phyloP scores from a whole-genome alignment of 2,329 filamentous ascomycete genomes.

The Venturiaceae sp. region DNA sequence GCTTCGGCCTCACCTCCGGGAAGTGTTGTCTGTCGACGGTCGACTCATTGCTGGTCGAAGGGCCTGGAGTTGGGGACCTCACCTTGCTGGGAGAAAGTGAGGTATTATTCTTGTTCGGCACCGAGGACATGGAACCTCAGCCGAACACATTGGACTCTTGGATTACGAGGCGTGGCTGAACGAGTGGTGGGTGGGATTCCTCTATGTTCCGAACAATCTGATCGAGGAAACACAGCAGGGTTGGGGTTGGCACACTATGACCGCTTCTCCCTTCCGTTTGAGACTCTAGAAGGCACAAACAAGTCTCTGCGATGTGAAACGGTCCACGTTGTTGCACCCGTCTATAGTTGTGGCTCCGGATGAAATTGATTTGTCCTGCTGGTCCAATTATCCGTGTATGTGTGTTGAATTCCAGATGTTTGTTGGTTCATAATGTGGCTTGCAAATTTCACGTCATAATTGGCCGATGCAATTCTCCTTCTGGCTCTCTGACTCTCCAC shows the following conservation, averaged over 20 bases:
- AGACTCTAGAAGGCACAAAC: not conserved
- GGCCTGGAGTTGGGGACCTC: conserved; percentile 13
- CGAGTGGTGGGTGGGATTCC: conserved; percentile 3
- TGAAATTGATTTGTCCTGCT: too few species aligned
- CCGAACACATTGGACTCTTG: conserved; percentile 26
- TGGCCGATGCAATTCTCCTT: not conserved
- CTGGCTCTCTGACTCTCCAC: too few species aligned
- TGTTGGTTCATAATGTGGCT: not conserved
- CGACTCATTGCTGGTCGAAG: not conserved
- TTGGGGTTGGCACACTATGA: not conserved
- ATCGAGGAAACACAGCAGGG: not conserved
- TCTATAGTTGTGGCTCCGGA: not conserved
- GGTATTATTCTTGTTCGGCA: conserved; percentile 26
- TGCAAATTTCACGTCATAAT: not conserved
- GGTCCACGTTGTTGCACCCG: not conserved
- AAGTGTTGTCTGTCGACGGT: not conserved
- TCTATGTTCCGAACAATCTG: not conserved
- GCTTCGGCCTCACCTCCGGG: conserved; percentile 6
- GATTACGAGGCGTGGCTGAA: conserved; percentile 13
- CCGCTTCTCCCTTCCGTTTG: not conserved
- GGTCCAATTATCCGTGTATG: not conserved
- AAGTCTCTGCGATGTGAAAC: not conserved
- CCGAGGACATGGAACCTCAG: conserved; percentile 28
- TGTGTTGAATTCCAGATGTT: not conserved
- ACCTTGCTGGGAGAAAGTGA: conserved; percentile 27